These are phyloP conservation scores for Durusdinium trenchii DNA, from an alignment of 73 alveolate species.

Conservation along the genomic window DNA sequence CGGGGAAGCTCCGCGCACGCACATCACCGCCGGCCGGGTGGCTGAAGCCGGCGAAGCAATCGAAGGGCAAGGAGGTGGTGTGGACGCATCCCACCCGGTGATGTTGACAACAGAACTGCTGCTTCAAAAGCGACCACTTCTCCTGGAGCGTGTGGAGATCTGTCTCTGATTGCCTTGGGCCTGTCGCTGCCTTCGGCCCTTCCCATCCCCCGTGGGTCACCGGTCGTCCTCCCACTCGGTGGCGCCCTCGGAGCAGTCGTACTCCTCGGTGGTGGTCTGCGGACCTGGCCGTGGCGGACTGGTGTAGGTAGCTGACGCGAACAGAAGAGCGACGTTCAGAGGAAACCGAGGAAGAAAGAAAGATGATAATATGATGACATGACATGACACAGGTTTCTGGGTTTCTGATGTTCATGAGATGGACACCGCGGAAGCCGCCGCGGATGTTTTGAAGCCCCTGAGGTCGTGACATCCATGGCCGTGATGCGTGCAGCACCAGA, in stretches of 20 bases:
- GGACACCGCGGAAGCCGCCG: too few relatives aligned
- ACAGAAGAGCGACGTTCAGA: too few relatives aligned
- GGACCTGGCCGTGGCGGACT: constrained; percentile 6
- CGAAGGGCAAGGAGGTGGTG: constrained; percentile 36
- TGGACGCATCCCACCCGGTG: constrained; percentile 44
- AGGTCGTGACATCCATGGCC: neutral
- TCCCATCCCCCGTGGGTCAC: neutral
- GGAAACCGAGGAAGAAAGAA: too few relatives aligned
- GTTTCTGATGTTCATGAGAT: too few relatives aligned
- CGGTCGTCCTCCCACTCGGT: neutral
- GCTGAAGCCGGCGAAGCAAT: constrained; percentile 53
- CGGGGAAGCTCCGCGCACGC: too few relatives aligned
- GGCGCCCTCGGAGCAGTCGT: constrained; percentile 33
- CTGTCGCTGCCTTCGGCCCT: neutral
- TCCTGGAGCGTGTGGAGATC: neutral
- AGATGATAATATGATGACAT: too few relatives aligned
- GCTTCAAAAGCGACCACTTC: constrained; percentile 28
- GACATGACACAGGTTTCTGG: too few relatives aligned
- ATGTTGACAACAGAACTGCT: constrained; percentile 53
- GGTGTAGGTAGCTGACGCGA: too few relatives aligned
- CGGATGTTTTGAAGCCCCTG: neutral
- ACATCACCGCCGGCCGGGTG: neutral
- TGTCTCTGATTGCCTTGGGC: neutral
- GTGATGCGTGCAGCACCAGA: constrained; percentile 52
- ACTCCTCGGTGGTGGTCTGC: constrained; percentile 35